Percentiles rank a stretch among this genome's conserved stretches.
Evolutionary conservation across 2,329 filamentous ascomycete species (phyloP).

Genomic region (Aspergillus sp.): DNA sequence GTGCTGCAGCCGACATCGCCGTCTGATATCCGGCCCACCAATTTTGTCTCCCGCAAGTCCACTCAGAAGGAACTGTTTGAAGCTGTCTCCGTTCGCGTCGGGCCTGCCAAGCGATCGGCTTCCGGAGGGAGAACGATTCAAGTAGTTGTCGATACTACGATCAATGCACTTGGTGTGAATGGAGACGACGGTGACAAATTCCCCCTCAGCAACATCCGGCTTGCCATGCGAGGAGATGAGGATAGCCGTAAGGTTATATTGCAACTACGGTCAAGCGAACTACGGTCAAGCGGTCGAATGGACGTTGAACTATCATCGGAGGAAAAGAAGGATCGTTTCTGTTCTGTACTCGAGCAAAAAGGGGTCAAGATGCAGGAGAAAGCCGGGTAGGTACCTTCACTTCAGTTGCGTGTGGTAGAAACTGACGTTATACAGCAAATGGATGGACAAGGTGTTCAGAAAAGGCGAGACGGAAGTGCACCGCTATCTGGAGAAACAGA

Average conservation of each 20-base stretch:
- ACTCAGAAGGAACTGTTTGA: constrained; percentile 10
- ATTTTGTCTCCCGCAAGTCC: constrained; percentile 16
- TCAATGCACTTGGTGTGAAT: constrained; percentile 5
- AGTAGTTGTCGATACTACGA: constrained; percentile 9
- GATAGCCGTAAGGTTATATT: constrained; percentile 22
- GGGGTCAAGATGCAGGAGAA: constrained; percentile 11
- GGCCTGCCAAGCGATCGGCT: constrained; percentile 6
- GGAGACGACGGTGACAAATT: constrained; percentile 4
- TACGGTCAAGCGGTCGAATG: constrained; percentile 9
- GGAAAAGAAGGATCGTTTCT: constrained; percentile 14
- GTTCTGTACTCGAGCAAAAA: constrained; percentile 6
- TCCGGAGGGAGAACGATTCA: constrained; percentile 4
- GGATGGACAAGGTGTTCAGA: constrained; percentile 25
- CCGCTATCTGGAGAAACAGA: constrained; percentile 5
- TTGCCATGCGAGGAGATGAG: constrained; percentile 10
- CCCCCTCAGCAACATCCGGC: constrained; percentile 13
- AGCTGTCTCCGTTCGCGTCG: constrained; percentile 15
- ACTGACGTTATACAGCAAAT: constrained; percentile 16
- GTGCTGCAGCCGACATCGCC: constrained; percentile 15
- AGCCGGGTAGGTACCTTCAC: constrained; percentile 14
- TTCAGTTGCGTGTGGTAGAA: neutral
- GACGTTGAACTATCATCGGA: constrained; percentile 21
- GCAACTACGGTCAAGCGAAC: constrained; percentile 13
- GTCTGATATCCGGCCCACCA: constrained; percentile 24
- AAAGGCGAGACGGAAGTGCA: constrained; percentile 7